Conservation (phyloP, 192 early-diverging fungal genomes). For the Linnemannia hyalina region DNA sequence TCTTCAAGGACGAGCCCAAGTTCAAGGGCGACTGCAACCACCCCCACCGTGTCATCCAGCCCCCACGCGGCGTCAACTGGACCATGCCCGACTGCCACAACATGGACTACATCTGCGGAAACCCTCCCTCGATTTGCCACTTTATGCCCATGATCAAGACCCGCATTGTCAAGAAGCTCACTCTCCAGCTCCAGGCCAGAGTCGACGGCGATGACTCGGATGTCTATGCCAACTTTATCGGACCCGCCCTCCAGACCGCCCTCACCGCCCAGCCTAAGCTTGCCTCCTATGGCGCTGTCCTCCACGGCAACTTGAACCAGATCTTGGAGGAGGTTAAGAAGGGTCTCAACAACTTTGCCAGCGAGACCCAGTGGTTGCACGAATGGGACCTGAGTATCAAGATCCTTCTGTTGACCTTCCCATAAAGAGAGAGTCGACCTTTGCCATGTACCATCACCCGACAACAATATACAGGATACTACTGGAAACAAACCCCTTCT, state of each 20-base stretch:
- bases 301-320: slow-evolving; percentile 52
- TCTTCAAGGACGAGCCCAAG: slow-evolving; percentile 62
- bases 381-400: slow-evolving; percentile 48
- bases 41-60: slow-evolving; percentile 62
- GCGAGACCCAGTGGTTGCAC: slow-evolving; percentile 33
- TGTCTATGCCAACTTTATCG: slow-evolving; percentile 35
- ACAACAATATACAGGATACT: neutral
- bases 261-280: slow-evolving; percentile 28
- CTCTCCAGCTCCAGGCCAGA: slow-evolving; percentile 31
- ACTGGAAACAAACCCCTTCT: neutral
- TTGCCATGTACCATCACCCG: neutral
- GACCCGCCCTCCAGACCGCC: slow-evolving; percentile 27
- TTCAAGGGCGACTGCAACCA: slow-evolving; percentile 73
- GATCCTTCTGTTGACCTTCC: slow-evolving; percentile 48
- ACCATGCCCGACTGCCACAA: slow-evolving; percentile 64
- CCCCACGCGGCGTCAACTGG: slow-evolving; percentile 63
- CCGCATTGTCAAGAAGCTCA: slow-evolving; percentile 44
- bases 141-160: slow-evolving; percentile 63
- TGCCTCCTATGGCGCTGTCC: neutral
- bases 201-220: slow-evolving; percentile 44
- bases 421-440: slow-evolving; percentile 9
- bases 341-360: slow-evolving; percentile 29
- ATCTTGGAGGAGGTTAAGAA: slow-evolving; percentile 38
- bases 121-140: slow-evolving; percentile 71
- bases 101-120: slow-evolving; percentile 71